These are phyloP conservation scores for Oidiodendron maius DNA, from an alignment of 495 filamentous ascomycete genomes.

Conservation along the genomic window DNA sequence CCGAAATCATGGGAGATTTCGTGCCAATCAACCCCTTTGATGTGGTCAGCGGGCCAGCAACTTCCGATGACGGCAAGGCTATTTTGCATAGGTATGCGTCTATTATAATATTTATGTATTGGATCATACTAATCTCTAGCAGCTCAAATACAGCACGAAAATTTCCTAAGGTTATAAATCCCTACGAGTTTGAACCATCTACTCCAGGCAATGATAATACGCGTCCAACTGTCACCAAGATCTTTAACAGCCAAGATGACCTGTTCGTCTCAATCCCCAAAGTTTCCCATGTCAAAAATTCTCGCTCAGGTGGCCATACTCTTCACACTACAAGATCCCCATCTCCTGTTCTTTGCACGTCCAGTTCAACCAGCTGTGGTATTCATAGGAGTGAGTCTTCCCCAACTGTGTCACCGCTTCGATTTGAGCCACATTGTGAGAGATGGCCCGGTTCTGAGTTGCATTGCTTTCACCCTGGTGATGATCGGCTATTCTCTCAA, in stretches of 20 bases:
- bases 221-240: constrained; percentile 10
- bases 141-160: neutral
- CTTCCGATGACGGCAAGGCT: neutral
- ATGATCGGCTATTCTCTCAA: neutral
- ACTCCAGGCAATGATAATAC: constrained; percentile 2
- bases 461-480: neutral
- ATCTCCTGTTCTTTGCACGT: neutral
- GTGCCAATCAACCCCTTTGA: constrained; percentile 3
- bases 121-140: neutral
- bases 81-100: neutral
- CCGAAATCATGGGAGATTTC: constrained; percentile 17
- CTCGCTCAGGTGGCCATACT: constrained; percentile 9
- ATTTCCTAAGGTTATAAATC: constrained; percentile 2
- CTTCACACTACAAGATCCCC: neutral
- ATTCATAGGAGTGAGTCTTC: constrained; percentile 14
- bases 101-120: neutral
- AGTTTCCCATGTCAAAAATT: constrained; percentile 7
- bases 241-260: constrained; percentile 6
- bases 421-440: neutral
- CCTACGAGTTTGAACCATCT: constrained; percentile 20
- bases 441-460: constrained; percentile 1
- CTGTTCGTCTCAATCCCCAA: neutral
- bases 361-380: neutral
- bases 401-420: constrained; percentile 1
- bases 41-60: neutral